Base-by-base conservation (phyloP, 345 rosid genomes). In the Lagerstroemia speciosa region DNA sequence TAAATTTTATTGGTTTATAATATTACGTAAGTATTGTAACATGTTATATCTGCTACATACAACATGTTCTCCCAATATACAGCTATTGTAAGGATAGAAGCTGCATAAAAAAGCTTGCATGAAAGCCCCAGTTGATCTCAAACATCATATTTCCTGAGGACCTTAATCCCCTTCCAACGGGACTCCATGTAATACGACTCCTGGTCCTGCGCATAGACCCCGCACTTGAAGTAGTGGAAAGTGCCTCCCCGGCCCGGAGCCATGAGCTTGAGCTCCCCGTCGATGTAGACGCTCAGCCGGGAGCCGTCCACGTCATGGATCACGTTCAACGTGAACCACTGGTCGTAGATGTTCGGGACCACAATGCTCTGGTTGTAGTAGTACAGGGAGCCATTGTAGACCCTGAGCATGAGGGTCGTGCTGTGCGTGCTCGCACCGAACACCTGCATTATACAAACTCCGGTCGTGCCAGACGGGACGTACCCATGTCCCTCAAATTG, bases 401-500 rank as follows among this genome's bases (percentile, higher is more conserved):
- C 79, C 37, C 83, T 67, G 6, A 82, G 72, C 81, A 74, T 77
- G 8, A 73, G 40, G 1, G 79, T 75, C 8, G 78, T 66, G 3
- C 80, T 72, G 4, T 36, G 70, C 19, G 78, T 45, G 15, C 65
- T 64, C 9, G 78, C 79, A 10, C 85, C 85, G 43, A 78, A 78
- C 10, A 82, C 70, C 61, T 76, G 85, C 75, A 82, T 73, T 8
- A 78, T 70, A 71, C 72, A 69, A 15, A 76, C 80, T 6, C 80
- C 82, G 0, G 82, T 67, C 20, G 82, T 78, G 1, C 80, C 79
- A 0, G 14, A 5, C 0, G 86, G 80, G 38, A 80, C 82, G 29
- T 78, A 78, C 2, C 78, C 86, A 0, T 74, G 52, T 11, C 78
- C 82, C 73, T 82, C 78, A 38, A 83, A 80, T 48, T 79, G 82